A percentile compares a stretch with the other conserved stretches of the same genome.
Conservation (phyloP, 192 early-diverging fungal species). For the Neocallimastix lanati region DNA sequence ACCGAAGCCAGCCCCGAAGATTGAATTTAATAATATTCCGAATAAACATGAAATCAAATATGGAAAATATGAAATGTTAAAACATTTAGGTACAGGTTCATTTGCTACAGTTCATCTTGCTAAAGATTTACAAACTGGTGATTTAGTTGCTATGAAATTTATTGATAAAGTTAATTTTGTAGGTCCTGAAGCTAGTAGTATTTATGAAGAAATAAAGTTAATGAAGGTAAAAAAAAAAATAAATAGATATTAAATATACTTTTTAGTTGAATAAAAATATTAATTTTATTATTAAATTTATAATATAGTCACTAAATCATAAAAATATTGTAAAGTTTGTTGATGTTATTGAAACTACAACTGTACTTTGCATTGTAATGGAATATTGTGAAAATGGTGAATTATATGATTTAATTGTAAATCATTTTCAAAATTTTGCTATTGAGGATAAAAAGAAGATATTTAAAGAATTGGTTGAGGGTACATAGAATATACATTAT, state of each 20-base stretch:
- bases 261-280: no score
- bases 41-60: not conserved
- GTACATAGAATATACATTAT: slow-evolving; percentile 19
- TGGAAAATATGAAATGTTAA: not conserved
- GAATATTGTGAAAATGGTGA: slow-evolving; percentile 57
- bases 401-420: slow-evolving; percentile 48
- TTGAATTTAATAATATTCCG: not conserved
- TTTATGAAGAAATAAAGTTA: slow-evolving; percentile 17
- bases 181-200: slow-evolving; percentile 18
- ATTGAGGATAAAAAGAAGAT: slow-evolving; percentile 2
- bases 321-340: slow-evolving; percentile 44
- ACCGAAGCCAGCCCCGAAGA: not conserved
- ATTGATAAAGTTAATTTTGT: slow-evolving; percentile 18
- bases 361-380: slow-evolving; percentile 43
- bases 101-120: slow-evolving; percentile 45
- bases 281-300: no score
- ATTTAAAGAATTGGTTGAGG: slow-evolving; percentile 3
- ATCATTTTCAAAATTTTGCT: slow-evolving; percentile 10
- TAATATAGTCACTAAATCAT: slow-evolving; percentile 34
- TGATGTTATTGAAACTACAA: slow-evolving; percentile 40
- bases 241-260: no score
- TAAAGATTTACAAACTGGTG: slow-evolving; percentile 16
- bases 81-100: slow-evolving; percentile 22
- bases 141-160: slow-evolving; percentile 36
- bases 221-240: not conserved